A percentile compares a stretch with the other conserved stretches of the same genome.
Conservation (phyloP, 1,139 yeast genomes). For the Diutina rugosa region DNA sequence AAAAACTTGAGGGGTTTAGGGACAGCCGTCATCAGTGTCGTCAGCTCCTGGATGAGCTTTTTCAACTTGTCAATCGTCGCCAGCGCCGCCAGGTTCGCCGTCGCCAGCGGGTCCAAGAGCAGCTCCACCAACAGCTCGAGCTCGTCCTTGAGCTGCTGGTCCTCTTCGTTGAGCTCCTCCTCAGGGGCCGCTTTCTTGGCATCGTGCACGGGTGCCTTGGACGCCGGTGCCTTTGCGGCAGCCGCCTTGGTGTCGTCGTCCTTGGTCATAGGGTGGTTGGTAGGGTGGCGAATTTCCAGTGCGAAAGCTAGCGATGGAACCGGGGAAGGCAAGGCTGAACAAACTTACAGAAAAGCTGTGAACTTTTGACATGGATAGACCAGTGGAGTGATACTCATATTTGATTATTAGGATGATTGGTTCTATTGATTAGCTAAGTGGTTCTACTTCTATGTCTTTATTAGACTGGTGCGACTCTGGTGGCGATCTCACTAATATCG, state of each 20-base stretch:
- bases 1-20: constrained; percentile 96
- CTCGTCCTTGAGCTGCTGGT: constrained; percentile 75
- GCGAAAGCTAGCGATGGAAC: not conserved
- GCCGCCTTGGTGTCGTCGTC: not conserved
- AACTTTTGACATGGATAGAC: too few relatives aligned
- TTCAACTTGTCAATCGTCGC: constrained; percentile 38
- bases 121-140: constrained; percentile 81
- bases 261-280: not conserved
- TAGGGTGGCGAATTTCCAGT: not conserved
- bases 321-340: not conserved
- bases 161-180: constrained; percentile 91
- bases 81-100: constrained; percentile 45
- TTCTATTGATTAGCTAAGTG: not conserved
- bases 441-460: too few relatives aligned
- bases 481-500: too few relatives aligned
- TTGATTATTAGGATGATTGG: not conserved
- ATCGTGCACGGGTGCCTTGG: not conserved
- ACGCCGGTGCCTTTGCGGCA: not conserved
- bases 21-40: constrained; percentile 98
- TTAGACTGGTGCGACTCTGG: too few relatives aligned
- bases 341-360: not conserved
- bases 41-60: constrained; percentile 74
- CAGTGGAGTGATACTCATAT: not conserved
- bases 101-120: constrained; percentile 31
- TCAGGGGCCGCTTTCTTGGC: constrained; percentile 11